These are phyloP conservation scores for Corymbia citriodora DNA, from an alignment of 441 rosid species.

Conservation along the genomic window DNA sequence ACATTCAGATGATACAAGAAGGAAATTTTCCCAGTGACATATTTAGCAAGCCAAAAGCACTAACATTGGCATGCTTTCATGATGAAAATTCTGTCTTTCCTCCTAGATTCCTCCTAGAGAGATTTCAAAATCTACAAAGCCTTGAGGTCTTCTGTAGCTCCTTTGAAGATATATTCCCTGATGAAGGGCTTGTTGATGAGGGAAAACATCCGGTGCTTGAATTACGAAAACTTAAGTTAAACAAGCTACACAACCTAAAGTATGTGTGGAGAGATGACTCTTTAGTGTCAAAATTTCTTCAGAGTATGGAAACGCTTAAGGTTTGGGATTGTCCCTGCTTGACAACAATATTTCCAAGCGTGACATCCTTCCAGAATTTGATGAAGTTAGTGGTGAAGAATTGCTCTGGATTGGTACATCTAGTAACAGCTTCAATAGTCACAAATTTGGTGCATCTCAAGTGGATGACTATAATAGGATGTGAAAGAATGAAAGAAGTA, in stretches of 20 bases:
- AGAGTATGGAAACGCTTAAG: accelerated
- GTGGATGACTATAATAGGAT: accelerated
- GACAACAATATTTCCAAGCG: accelerated
- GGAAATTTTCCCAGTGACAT: accelerated
- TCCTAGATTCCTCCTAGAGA: background rate
- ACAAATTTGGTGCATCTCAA: background rate
- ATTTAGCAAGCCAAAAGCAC: background rate
- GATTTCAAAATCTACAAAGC: background rate
- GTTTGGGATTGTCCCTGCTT: background rate
- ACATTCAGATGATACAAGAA: accelerated
- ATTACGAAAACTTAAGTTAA: background rate
- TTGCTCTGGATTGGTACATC: background rate
- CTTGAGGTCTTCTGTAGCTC: accelerated
- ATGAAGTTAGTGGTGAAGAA: accelerated
- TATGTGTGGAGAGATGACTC: background rate
- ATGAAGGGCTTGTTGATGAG: accelerated
- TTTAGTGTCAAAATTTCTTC: background rate
- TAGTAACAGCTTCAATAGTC: accelerated
- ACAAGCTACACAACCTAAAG: background rate
- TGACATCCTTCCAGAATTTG: background rate
- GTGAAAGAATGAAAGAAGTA: background rate
- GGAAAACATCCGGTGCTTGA: background rate
- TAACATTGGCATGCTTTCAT: background rate
- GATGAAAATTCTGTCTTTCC: accelerated
- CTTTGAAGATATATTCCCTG: background rate